Conservation (phyloP, 2,329 filamentous ascomycete species). For the Ascochyta viciae-villosae region DNA sequence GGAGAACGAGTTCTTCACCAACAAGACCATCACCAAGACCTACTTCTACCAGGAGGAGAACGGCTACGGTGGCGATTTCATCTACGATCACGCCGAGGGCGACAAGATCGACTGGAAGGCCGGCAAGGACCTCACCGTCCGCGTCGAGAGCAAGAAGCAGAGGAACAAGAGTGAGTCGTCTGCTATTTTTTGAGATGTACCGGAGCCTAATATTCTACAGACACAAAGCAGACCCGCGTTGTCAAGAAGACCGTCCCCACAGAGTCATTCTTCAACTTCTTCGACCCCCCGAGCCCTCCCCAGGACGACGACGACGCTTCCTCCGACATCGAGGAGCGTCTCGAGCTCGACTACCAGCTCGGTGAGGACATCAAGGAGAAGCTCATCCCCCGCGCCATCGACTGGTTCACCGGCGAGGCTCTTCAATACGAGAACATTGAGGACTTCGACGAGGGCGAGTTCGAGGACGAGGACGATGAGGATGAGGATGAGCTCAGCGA, state of each 20-base stretch:
- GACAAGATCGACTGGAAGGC: slow-evolving; percentile 98
- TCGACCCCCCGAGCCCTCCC: slow-evolving; percentile 90
- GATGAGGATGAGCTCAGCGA: slow-evolving; percentile 87
- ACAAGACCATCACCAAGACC: slow-evolving; percentile 96
- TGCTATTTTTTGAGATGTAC: background rate
- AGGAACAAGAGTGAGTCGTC: slow-evolving; percentile 89
- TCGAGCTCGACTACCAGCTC: slow-evolving; percentile 98
- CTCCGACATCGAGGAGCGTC: slow-evolving; percentile 93
- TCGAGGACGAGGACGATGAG: slow-evolving; percentile 90
- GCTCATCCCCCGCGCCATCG: slow-evolving; percentile 95
- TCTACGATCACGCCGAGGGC: slow-evolving; percentile 98
- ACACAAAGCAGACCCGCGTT: slow-evolving; percentile 98
- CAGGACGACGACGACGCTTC: slow-evolving; percentile 75
- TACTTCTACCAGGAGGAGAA: slow-evolving; percentile 99
- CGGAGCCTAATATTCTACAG: slow-evolving; percentile 57
- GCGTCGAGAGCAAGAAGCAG: slow-evolving; percentile 99
- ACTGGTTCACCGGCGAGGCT: slow-evolving; percentile 99
- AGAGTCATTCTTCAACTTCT: slow-evolving; percentile 98
- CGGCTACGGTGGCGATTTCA: slow-evolving; percentile 98
- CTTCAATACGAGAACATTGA: slow-evolving; percentile 95
- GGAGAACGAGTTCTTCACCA: slow-evolving; percentile 95
- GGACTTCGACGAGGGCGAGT: slow-evolving; percentile 81
- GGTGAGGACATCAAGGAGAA: slow-evolving; percentile 99
- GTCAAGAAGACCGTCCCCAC: slow-evolving; percentile 99
- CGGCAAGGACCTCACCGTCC: slow-evolving; percentile 90